phyloP scores from a whole-genome alignment of 2,329 filamentous ascomycete genomes.

The Aureobasidium leucospermi region DNA sequence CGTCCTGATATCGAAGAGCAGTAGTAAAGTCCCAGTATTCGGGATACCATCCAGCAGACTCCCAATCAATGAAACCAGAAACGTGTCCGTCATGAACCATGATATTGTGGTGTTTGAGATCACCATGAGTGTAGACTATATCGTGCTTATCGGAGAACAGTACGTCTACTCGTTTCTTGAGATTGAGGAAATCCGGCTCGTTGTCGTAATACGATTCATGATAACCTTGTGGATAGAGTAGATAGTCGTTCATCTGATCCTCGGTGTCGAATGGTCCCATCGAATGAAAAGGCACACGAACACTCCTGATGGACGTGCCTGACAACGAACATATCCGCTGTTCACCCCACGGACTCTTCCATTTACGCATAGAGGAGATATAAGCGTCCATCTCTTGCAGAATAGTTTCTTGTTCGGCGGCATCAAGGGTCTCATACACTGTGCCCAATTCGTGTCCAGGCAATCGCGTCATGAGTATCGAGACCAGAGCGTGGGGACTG shows the following conservation, averaged over 20 bases:
- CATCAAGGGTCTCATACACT: not conserved
- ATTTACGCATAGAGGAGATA: not conserved
- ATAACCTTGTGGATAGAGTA: not conserved
- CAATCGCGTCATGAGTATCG: not conserved
- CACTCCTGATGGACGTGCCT: not conserved
- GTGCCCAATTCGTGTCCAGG: not conserved
- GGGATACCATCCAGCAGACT: slow-evolving; percentile 42
- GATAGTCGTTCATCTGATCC: not conserved
- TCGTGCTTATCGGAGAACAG: not conserved
- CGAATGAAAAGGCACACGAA: not conserved
- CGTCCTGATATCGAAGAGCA: slow-evolving; percentile 13
- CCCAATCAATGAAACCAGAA: slow-evolving; percentile 42
- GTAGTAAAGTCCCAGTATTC: slow-evolving; percentile 41
- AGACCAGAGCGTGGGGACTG: not conserved
- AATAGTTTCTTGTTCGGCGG: not conserved
- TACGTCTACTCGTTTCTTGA: not conserved
- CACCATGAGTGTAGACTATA: slow-evolving; percentile 43
- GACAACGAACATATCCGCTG: not conserved
- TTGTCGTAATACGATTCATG: not conserved
- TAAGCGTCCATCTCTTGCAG: not conserved
- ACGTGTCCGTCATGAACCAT: slow-evolving; percentile 35
- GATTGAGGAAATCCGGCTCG: not conserved
- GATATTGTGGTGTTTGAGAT: slow-evolving; percentile 43
- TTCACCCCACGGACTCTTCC: not conserved
- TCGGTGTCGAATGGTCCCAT: not conserved